Base-by-base conservation (phyloP, 176 grass and related monocot species). In the Juncus effusus region DNA sequence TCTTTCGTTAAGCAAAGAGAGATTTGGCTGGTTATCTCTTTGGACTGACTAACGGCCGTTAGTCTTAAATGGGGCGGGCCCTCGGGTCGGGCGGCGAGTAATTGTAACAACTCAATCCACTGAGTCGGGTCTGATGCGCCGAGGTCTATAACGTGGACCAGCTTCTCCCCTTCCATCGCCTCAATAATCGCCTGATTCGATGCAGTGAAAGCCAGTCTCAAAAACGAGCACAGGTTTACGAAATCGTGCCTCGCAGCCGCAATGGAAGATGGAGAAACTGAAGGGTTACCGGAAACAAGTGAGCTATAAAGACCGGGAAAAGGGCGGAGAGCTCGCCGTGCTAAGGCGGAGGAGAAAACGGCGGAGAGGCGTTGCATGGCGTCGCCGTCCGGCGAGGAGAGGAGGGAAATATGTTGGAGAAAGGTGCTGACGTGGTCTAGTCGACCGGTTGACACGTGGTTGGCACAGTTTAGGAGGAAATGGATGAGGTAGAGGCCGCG, bases 301-400 rank as follows among this genome's bases (percentile, higher is more conserved):
- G 86, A 75, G 9, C 72, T 64, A 76, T 78, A 87, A 1, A 99
- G 78, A 4, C 94, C 94, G 0, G 88, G 88, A 74, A 86, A 93
- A 1, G 76, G 81, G 0, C 94, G 83, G 11, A 93, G 85, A 4
- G 83, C 80, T 15, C 94, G 94, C 5, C 78, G 89, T 9, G 85
- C 88, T 13, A 99, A 81, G 8, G 94, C 85, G 65, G 73, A 67
- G 2, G 88, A 73, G 77, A 99, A 89, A 15, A 76, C 69, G 0
- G 88, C 75, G 0, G 94, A 89, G 0, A 99, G 83, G 50, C 94
- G 94, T 76, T 99, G 94, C 89, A 99, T 99, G 69, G 94, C 85
- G 57, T 99, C 94, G 11, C 94, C 94, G 37, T 93, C 85, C 45
- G 85, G 83, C 0, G 83, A 56, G 0, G 94, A 83, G 0, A 93